Evolutionary conservation across 331 rosid genomes (phyloP), one percentile per base, ranked within the genome.

Genomic region (Spiraea crenata): DNA sequence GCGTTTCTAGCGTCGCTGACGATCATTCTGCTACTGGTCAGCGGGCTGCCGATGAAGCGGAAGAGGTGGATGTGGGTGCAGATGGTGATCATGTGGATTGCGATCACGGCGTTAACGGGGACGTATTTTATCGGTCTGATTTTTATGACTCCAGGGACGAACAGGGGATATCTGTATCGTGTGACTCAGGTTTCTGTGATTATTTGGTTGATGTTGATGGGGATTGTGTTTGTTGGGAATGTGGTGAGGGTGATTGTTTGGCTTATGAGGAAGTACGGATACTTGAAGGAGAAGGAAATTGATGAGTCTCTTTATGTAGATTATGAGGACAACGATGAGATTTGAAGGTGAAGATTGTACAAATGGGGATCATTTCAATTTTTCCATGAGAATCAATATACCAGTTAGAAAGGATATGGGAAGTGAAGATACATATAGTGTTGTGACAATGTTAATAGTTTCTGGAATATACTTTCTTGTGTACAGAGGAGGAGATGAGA

Each of bases 61-160:
- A 47, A 66, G 5, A 6, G 71, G 25, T 74, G 66, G 75, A 69
- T 79, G 83, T 79, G 83, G 83, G 6, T 79, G 49, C 75, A 68
- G 79, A 79, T 69, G 79, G 76, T 74, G 69, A 79, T 45, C 38
- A 74, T 79, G 83, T 79, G 83, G 83, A 25, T 79, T 20, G 83
- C 83, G 25, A 79, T 79, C 51, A 25, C 67, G 11, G 63, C 76
- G 2, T 63, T 79, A 54, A 40, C 65, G 2, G 63, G 48, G n/a
- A 74, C 83, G 0, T 74, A 70, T 57, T 67, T 73, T 37, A 4
- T 78, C 11, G 78, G 78, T 10, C 12, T 78, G 60, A 52, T 41
- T 12, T 44, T 50, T 58, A 41, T 67, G 35, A 78, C 82, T 16
- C 82, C 82, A 10, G 50, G 17, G 1, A n/a, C 9, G 57, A 48